Conservation (phyloP, 2,329 filamentous ascomycete genomes). For the Emergomyces pasteurianus region DNA sequence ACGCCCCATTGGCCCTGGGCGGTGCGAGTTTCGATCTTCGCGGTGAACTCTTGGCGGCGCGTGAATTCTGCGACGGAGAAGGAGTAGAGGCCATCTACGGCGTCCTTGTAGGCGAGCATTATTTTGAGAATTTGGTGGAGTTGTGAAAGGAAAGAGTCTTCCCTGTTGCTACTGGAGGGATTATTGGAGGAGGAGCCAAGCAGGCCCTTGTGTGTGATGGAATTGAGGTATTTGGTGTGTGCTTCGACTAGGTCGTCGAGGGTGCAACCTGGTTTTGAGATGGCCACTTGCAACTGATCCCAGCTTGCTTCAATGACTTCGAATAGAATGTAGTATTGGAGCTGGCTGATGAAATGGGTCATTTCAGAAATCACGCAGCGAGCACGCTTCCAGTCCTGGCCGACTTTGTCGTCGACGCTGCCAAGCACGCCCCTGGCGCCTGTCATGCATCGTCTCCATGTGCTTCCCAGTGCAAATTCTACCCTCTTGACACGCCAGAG, state of each 20-base stretch:
- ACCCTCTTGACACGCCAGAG: constrained; percentile 97
- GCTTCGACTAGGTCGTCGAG: constrained; percentile 90
- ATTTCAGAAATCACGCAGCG: constrained; percentile 87
- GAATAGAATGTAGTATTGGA: constrained; percentile 97
- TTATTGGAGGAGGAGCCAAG: constrained; percentile 51
- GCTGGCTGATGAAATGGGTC: constrained; percentile 94
- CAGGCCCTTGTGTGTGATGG: constrained; percentile 91
- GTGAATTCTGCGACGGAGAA: constrained; percentile 94
- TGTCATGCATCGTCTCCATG: constrained; percentile 93
- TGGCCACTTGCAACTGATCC: constrained; percentile 74
- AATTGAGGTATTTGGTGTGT: constrained; percentile 79
- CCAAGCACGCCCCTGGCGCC: constrained; percentile 83
- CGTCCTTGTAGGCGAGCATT: constrained; percentile 90
- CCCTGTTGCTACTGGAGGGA: constrained; percentile 39
- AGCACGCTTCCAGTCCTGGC: constrained; percentile 77
- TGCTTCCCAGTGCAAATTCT: constrained; percentile 81
- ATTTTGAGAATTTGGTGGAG: constrained; percentile 83
- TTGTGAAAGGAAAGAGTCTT: constrained; percentile 77
- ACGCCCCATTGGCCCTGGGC: constrained; percentile 54
- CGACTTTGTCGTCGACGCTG: constrained; percentile 59
- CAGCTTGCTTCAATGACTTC: constrained; percentile 96
- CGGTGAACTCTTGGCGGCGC: constrained; percentile 70
- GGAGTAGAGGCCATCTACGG: constrained; percentile 84
- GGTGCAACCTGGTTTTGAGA: constrained; percentile 75
- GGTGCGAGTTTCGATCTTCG: constrained; percentile 56